These are phyloP conservation scores for Juncus inflexus DNA, from an alignment of 176 grass and related monocot genomes.

Conservation along the genomic window DNA sequence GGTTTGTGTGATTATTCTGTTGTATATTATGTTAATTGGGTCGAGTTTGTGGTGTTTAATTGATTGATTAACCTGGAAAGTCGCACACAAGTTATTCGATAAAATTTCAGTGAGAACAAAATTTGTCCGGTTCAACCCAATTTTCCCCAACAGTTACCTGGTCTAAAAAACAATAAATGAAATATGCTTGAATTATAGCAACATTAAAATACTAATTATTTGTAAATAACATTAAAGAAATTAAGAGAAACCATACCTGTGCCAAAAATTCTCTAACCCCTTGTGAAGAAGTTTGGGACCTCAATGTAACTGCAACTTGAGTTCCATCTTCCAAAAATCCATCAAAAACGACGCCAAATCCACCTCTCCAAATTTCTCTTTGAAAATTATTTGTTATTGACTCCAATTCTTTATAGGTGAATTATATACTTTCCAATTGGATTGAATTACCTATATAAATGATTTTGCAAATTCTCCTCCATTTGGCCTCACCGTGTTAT, in stretches of 20 bases:
- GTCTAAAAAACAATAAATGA: too few relatives aligned
- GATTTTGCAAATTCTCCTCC: background rate
- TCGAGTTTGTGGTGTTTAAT: too few relatives aligned
- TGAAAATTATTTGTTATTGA: conserved; percentile 50
- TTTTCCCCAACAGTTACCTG: too few relatives aligned
- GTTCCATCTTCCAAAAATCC: conserved; percentile 50
- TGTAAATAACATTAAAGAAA: too few relatives aligned
- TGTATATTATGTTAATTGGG: too few relatives aligned
- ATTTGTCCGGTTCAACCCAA: too few relatives aligned
- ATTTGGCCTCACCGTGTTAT: conserved; percentile 1
- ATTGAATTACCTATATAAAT: background rate
- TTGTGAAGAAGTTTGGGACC: conserved; percentile 41
- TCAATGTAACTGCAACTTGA: conserved; percentile 56
- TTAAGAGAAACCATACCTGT: conserved; percentile 33
- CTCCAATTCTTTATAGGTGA: conserved; percentile 44
- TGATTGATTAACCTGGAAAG: too few relatives aligned
- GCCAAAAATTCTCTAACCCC: conserved; percentile 45
- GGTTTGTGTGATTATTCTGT: too few relatives aligned
- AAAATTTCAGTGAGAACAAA: too few relatives aligned
- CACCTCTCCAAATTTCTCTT: conserved; percentile 42
- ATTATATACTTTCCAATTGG: conserved; percentile 38
- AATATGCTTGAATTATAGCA: too few relatives aligned
- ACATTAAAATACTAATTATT: too few relatives aligned
- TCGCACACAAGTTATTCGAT: too few relatives aligned
- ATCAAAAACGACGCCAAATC: conserved; percentile 51